These are phyloP conservation scores for Euphorbia lathyris DNA, from an alignment of 345 rosid species.

Conservation along the genomic window DNA sequence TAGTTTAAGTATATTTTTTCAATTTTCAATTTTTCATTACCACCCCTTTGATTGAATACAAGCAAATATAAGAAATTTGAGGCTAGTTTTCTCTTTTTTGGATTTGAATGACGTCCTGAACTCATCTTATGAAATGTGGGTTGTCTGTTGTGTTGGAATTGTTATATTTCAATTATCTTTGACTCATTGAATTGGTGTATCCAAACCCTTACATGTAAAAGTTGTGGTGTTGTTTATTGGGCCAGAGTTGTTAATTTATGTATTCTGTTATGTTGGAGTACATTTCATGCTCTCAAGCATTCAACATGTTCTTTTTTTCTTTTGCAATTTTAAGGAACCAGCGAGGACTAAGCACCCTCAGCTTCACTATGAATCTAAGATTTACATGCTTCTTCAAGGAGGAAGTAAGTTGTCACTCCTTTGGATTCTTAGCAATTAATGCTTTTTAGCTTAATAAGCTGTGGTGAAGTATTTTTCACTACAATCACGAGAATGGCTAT, in stretches of 20 bases:
- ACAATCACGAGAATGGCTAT: background rate
- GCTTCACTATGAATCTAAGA: constrained; percentile 29
- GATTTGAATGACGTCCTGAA: background rate
- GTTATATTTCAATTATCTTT: background rate
- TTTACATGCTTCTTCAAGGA: constrained; percentile 30
- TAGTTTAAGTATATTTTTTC: background rate
- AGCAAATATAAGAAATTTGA: background rate
- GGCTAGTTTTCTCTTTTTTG: background rate
- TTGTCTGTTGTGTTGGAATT: background rate
- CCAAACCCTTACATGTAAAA: background rate
- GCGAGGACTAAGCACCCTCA: constrained; percentile 28
- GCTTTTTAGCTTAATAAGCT: background rate
- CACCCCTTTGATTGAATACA: background rate
- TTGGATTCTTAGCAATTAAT: background rate
- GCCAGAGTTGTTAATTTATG: background rate
- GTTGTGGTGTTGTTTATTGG: background rate
- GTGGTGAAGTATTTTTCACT: background rate
- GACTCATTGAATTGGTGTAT: background rate
- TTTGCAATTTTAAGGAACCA: constrained; percentile 19
- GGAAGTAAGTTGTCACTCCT: constrained; percentile 19
- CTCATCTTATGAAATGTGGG: background rate
- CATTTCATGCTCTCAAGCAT: background rate
- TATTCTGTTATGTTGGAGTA: background rate
- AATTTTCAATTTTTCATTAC: background rate
- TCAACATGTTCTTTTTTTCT: background rate